phyloP scores from a whole-genome alignment of 2,329 filamentous ascomycete species.

The Neocucurbitaria cava region DNA sequence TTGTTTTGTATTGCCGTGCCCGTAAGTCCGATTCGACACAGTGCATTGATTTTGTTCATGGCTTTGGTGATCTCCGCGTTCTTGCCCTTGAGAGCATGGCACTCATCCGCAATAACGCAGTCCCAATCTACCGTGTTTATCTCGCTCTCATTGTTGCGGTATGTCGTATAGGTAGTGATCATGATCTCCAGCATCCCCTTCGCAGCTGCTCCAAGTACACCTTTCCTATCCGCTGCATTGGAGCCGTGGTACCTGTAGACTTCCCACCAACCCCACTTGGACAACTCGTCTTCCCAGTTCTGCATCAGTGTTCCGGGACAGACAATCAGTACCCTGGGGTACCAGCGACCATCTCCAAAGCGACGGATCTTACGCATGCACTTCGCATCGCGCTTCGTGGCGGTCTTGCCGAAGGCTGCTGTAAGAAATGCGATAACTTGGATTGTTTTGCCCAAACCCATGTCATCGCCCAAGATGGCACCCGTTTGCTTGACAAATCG shows the following conservation, averaged over 20 bases:
- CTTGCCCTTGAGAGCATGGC: constrained; percentile 84
- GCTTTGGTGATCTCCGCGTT: constrained; percentile 79
- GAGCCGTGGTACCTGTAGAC: constrained; percentile 79
- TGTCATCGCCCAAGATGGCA: constrained; percentile 91
- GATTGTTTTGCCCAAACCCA: constrained; percentile 96
- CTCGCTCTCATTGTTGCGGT: constrained; percentile 74
- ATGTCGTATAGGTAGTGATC: constrained; percentile 93
- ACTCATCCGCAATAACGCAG: constrained; percentile 92
- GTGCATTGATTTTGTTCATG: constrained; percentile 88
- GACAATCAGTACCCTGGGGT: constrained; percentile 82
- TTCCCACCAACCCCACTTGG: constrained; percentile 96
- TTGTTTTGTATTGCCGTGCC: constrained; percentile 98
- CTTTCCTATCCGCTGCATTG: constrained; percentile 65
- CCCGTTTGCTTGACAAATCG: constrained; percentile 91
- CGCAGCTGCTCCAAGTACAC: constrained; percentile 73
- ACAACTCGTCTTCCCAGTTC: constrained; percentile 89
- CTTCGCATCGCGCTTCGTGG: constrained; percentile 83
- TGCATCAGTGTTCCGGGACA: constrained; percentile 87
- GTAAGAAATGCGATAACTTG: constrained; percentile 94
- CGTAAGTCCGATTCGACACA: constrained; percentile 91
- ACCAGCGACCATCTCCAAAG: constrained; percentile 68
- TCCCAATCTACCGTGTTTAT: constrained; percentile 93
- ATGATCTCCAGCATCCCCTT: constrained; percentile 85
- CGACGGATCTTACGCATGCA: constrained; percentile 86
- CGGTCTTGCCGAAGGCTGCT: constrained; percentile 92